Percentiles rank a stretch among this genome's conserved stretches.
Evolutionary conservation across 306 rosid genomes (phyloP).

Genomic region (Casuarina cunninghamiana): DNA sequence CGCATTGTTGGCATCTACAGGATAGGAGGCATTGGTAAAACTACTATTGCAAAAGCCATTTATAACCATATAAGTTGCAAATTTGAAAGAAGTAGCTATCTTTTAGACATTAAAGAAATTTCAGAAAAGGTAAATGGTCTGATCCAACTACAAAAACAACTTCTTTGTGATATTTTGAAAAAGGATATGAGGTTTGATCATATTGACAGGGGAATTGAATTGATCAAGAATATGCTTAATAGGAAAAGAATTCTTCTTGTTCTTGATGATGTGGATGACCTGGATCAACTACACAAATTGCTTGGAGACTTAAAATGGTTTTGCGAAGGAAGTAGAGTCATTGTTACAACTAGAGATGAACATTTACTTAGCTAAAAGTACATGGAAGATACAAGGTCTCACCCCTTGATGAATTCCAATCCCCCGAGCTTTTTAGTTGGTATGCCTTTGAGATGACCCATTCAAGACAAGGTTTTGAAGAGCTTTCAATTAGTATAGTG

Average conservation of each 20-base stretch:
- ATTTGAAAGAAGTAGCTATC: slow-evolving; percentile 10
- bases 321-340: slow-evolving; percentile 25
- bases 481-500: slow-evolving; percentile 12
- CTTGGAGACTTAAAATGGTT: slow-evolving; percentile 12
- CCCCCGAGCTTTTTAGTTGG: slow-evolving; percentile 39
- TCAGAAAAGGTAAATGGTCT: not conserved
- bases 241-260: slow-evolving; percentile 7
- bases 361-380: slow-evolving; percentile 6
- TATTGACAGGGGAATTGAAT: not conserved
- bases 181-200: not conserved
- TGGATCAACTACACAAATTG: slow-evolving; percentile 8
- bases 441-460: slow-evolving; percentile 25
- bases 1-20: slow-evolving; percentile 17
- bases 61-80: slow-evolving; percentile 8
- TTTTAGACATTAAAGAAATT: slow-evolving; percentile 8
- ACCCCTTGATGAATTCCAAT: slow-evolving; percentile 23
- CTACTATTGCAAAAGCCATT: slow-evolving; percentile 28
- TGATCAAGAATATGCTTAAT: not conserved
- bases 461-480: not conserved
- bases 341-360: slow-evolving; percentile 30
- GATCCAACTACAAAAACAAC: slow-evolving; percentile 20
- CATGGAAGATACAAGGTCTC: not conserved
- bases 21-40: slow-evolving; percentile 31
- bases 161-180: slow-evolving; percentile 15
- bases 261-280: slow-evolving; percentile 16